These are phyloP conservation scores for Allantophomopsis lycopodina DNA, from an alignment of 2,329 filamentous ascomycete genomes.

Conservation along the genomic window DNA sequence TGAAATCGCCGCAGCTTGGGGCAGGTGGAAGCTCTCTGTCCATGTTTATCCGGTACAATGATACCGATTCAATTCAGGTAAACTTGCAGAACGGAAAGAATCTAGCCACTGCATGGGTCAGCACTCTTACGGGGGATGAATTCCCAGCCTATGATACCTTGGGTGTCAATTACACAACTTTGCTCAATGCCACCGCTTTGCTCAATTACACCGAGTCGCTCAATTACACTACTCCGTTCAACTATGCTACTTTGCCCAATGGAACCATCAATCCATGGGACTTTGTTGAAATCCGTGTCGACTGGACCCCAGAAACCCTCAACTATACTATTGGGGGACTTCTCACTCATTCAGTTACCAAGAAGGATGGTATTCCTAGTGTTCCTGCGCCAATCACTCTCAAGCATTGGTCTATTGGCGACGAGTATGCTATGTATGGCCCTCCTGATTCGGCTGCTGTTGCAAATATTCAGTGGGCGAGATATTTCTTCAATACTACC, in stretches of 20 bases:
- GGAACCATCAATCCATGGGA: constrained; percentile 21
- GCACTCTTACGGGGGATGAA: constrained; percentile 22
- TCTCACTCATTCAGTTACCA: constrained; percentile 19
- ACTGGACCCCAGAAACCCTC: constrained; percentile 28
- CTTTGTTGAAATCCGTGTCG: constrained; percentile 29
- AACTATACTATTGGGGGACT: constrained; percentile 26
- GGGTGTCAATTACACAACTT: constrained; percentile 7
- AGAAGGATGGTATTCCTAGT: constrained; percentile 21
- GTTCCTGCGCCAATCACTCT: constrained; percentile 27
- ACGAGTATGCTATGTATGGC: constrained; percentile 27
- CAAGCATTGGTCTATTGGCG: constrained; percentile 33
- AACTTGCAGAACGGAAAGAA: constrained; percentile 30
- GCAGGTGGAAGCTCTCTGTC: constrained; percentile 26
- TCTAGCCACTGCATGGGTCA: constrained; percentile 21
- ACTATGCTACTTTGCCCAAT: too few species aligned
- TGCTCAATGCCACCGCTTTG: too few species aligned
- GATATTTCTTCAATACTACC: constrained; percentile 35
- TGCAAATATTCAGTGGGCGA: constrained; percentile 28
- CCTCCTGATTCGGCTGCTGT: constrained; percentile 24
- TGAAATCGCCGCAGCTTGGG: constrained; percentile 23
- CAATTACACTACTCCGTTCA: too few species aligned
- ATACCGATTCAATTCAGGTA: constrained; percentile 25
- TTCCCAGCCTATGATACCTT: constrained; percentile 19
- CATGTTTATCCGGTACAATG: constrained; percentile 30
- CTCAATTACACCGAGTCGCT: too few species aligned